Evolutionary conservation across 1,284 basidiomycete genomes (phyloP), one percentile per base, ranked within the genome.

Genomic region (Cutaneotrichosporon spelunceum): DNA sequence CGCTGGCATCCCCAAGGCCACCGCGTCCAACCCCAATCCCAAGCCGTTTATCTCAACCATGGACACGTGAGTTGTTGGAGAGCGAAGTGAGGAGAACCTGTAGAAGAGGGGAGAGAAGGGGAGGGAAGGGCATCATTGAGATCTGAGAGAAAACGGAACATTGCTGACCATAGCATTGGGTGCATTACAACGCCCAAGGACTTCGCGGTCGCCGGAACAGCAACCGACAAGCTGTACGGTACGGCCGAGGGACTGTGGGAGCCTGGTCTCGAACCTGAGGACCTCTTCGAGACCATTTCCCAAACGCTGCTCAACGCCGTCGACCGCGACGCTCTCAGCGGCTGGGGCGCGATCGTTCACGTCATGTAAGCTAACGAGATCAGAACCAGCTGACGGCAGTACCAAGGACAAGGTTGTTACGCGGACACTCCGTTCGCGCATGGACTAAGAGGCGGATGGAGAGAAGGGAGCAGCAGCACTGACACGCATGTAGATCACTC

Each of bases 191-290:
- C 75, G 24, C 77, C 76, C 34, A 78, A 83, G 81, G 96, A 99
- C 81, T 99, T 99, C 73, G 93, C 96, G 61, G 95, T 99, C 14
- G 87, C 91, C 24, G 96, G 96, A 16, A 95, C 93, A 3, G 96
- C 96, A 23, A 88, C 88, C 68, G 85, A 88, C 71, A 98, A 98
- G 82, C 81, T 99, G 69, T 98, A 89, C 74, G 96, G 96, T 88
- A 88, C 96, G 69, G 96, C 96, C 45, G 96, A 99, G 80, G 93
- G 93, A 6, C 83, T 99, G 45, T 99, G 96, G 96, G 95, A 99
- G 80, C 93, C 94, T 7, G 91, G 94, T 79, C 82, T 99, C 76
- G 56, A 57, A 75, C 87, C 94, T 14, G 96, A 99, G 76, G 96
- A 99, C 78, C 82, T 99, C 56, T 99, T 99, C 73, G 96, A 99